Conservation (phyloP, 345 rosid species). For the Gynandropsis gynandra region DNA sequence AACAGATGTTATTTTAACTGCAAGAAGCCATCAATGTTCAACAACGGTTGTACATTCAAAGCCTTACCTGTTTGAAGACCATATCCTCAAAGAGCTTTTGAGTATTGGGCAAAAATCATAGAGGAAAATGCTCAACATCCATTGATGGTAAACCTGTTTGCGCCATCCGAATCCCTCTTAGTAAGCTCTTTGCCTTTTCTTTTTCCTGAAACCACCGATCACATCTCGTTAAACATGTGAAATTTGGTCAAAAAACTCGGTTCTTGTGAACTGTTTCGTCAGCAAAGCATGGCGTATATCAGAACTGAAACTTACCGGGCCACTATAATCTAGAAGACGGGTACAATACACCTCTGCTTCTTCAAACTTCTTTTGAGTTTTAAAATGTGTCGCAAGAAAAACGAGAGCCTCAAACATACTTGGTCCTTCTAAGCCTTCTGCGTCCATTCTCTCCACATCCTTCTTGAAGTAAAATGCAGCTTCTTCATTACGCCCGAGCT, state of each 20-base stretch:
- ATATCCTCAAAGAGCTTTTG: constrained; percentile 21
- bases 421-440: constrained; percentile 90
- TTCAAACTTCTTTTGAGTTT: constrained; percentile 56
- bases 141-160: constrained; percentile 57
- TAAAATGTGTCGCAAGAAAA: constrained; percentile 66
- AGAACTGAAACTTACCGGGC: constrained; percentile 56
- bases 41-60: constrained; percentile 4
- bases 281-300: no score
- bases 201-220: constrained; percentile 56
- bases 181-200: constrained; percentile 78
- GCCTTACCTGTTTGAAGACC: constrained; percentile 18
- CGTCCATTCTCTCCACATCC: constrained; percentile 92
- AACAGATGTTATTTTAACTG: not conserved
- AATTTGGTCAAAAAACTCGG: constrained; percentile 1
- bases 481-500: constrained; percentile 68
- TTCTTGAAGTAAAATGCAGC: constrained; percentile 85
- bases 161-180: constrained; percentile 57
- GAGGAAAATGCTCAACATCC: constrained; percentile 72
- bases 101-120: constrained; percentile 28
- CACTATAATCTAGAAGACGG: constrained; percentile 85
- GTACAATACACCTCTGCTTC: constrained; percentile 95
- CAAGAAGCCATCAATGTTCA: constrained; percentile 10
- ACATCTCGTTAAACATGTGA: constrained; percentile 3
- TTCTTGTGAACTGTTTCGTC: no score
- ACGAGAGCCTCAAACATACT: constrained; percentile 81